phyloP scores from a whole-genome alignment of 768 basidiomycete species.

The Vishniacozyma victoriae region DNA sequence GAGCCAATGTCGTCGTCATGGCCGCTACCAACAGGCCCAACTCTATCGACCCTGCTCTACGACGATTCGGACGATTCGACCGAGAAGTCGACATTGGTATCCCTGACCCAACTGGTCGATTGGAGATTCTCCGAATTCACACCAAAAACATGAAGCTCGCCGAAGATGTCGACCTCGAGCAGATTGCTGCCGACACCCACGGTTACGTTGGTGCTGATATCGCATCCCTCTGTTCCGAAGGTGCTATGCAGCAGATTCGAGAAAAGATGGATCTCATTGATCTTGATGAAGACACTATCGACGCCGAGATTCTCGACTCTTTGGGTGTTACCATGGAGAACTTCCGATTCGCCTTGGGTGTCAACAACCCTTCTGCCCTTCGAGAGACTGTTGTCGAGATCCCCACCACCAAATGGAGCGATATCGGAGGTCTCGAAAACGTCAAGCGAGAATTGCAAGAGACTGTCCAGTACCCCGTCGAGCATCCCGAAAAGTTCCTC shows the following conservation, averaged over 20 bases:
- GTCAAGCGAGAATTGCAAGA: constrained; percentile 99
- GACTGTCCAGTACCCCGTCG: constrained; percentile 99
- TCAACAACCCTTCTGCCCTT: constrained; percentile 94
- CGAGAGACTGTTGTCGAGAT: constrained; percentile 99
- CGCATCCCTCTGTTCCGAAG: constrained; percentile 95
- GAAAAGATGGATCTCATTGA: constrained; percentile 87
- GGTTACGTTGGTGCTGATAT: constrained; percentile 99
- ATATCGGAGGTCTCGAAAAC: constrained; percentile 98
- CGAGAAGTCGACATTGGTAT: constrained; percentile 99
- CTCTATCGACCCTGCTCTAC: constrained; percentile 96
- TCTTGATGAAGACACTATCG: constrained; percentile 73
- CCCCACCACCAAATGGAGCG: constrained; percentile 97
- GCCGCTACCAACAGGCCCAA: constrained; percentile 87
- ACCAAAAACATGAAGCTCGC: constrained; percentile 99
- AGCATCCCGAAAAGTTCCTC: constrained; percentile 99
- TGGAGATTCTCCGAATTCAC: constrained; percentile 97
- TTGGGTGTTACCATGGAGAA: constrained; percentile 99
- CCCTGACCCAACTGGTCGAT: constrained; percentile 96
- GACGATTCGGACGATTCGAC: constrained; percentile 98
- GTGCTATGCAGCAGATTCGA: constrained; percentile 99
- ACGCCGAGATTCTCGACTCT: constrained; percentile 96
- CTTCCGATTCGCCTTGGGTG: constrained; percentile 97
- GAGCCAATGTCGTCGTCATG: constrained; percentile 99
- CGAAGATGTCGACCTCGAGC: constrained; percentile 93
- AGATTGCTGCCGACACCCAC: constrained; percentile 98